Conservation (phyloP, 768 basidiomycete genomes). For the Mycena capillaripes region DNA sequence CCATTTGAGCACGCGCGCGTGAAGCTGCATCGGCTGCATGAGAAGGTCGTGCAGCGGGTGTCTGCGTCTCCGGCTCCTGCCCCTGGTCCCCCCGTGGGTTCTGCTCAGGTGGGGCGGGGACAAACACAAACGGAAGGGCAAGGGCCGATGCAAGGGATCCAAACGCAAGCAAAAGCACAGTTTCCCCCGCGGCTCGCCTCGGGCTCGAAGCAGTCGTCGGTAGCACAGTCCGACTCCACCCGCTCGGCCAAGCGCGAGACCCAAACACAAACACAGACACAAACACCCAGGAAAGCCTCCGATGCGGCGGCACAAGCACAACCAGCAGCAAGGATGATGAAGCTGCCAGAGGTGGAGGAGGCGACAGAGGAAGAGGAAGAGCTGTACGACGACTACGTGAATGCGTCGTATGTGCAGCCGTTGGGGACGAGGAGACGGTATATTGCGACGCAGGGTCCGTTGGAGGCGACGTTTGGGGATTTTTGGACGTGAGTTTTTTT, state of each 20-base stretch:
- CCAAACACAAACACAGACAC: not conserved
- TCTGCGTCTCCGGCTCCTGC: not conserved
- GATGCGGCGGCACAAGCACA: not conserved
- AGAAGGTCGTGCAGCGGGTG: not conserved
- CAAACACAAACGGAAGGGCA: no score
- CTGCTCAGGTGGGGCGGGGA: no score
- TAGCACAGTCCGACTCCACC: no score
- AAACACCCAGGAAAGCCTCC: no score
- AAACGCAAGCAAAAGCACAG: no score
- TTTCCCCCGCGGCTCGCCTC: no score
- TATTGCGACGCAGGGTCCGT: constrained; percentile 96
- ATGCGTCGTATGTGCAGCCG: constrained; percentile 94
- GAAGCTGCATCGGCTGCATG: constrained; percentile 60
- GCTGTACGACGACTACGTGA: constrained; percentile 88
- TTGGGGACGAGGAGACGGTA: constrained; percentile 85
- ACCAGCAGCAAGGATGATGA: not conserved
- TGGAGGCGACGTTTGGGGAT: constrained; percentile 90
- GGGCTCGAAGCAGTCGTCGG: no score
- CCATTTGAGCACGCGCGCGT: constrained; percentile 97
- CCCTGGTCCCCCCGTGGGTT: no score
- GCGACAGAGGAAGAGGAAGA: constrained; percentile 66
- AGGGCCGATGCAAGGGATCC: no score
- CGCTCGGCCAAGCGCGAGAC: no score
- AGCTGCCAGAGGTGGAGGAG: not conserved
- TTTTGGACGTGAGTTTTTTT: constrained; percentile 88